Conservation (phyloP, 2,329 filamentous ascomycete genomes). For the Calonectria honghensis region DNA sequence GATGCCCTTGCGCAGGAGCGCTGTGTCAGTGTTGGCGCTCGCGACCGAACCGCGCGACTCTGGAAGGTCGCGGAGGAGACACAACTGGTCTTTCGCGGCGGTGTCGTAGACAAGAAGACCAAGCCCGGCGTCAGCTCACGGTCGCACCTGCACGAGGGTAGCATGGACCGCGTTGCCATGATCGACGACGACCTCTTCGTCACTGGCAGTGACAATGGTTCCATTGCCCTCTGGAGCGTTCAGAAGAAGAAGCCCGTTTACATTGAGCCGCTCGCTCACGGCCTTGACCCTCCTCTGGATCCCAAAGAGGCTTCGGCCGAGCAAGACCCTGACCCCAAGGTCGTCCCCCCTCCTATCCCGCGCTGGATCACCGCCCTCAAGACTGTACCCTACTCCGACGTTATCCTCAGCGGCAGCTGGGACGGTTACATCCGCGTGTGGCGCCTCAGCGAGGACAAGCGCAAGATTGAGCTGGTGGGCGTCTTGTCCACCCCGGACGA, state of each 20-base stretch:
- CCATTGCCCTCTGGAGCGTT: constrained; percentile 89
- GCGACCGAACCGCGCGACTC: constrained; percentile 91
- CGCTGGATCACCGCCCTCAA: constrained; percentile 93
- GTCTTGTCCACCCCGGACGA: constrained; percentile 70
- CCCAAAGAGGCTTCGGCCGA: constrained; percentile 85
- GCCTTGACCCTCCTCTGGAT: constrained; percentile 82
- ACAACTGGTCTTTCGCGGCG: constrained; percentile 95
- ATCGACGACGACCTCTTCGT: constrained; percentile 92
- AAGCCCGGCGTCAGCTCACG: constrained; percentile 66
- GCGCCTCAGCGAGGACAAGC: constrained; percentile 89
- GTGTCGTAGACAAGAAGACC: constrained; percentile 76
- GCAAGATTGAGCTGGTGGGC: constrained; percentile 83
- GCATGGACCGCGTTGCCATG: constrained; percentile 93
- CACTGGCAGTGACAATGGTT: constrained; percentile 94
- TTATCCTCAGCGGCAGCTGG: constrained; percentile 95
- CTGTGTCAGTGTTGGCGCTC: constrained; percentile 91
- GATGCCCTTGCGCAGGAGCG: constrained; percentile 89
- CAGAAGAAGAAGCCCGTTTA: constrained; percentile 96
- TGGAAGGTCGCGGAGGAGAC: constrained; percentile 99
- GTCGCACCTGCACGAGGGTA: constrained; percentile 83
- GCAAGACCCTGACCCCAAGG: constrained; percentile 74
- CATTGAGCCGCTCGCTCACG: constrained; percentile 87
- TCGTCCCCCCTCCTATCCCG: constrained; percentile 79
- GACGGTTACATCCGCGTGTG: constrained; percentile 89
- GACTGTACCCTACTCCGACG: constrained; percentile 91